Evolutionary conservation across 2,329 filamentous ascomycete species (phyloP).

Genomic region (Hypoxylon sp.): DNA sequence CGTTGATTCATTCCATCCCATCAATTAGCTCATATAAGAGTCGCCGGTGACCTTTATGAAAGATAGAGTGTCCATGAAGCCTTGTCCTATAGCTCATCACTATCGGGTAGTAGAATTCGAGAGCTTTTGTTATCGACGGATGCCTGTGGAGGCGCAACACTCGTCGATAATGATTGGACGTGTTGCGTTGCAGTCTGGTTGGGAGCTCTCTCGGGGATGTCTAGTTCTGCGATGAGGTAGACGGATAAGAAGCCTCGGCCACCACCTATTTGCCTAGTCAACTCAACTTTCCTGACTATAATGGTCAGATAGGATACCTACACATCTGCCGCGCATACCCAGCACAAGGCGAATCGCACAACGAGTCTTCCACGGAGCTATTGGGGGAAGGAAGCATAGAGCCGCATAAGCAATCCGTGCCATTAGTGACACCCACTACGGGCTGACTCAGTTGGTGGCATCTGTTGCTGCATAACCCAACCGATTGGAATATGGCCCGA

Average conservation of each 20-base stretch:
- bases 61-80: too few species aligned
- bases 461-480: constrained; percentile 19
- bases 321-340: constrained; percentile 33
- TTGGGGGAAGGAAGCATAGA: constrained; percentile 15
- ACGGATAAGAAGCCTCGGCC: constrained; percentile 35
- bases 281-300: neutral
- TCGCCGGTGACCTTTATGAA: too few species aligned
- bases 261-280: constrained; percentile 24
- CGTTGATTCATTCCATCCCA: too few species aligned
- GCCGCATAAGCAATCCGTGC: constrained; percentile 41
- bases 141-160: neutral
- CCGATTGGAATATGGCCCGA: constrained; percentile 26
- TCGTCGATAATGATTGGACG: constrained; percentile 6
- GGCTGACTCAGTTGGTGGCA: constrained; percentile 14
- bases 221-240: constrained; percentile 1
- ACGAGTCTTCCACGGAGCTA: constrained; percentile 26
- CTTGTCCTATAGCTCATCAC: neutral
- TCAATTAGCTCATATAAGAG: too few species aligned
- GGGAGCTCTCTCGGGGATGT: neutral
- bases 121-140: neutral
- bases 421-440: constrained; percentile 35
- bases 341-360: constrained; percentile 33
- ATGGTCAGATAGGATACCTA: constrained; percentile 4
- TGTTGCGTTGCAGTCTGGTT: constrained; percentile 10
- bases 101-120: neutral